Conservation (phyloP, 768 basidiomycete genomes). For the Leucocoprinus birnbaumii region DNA sequence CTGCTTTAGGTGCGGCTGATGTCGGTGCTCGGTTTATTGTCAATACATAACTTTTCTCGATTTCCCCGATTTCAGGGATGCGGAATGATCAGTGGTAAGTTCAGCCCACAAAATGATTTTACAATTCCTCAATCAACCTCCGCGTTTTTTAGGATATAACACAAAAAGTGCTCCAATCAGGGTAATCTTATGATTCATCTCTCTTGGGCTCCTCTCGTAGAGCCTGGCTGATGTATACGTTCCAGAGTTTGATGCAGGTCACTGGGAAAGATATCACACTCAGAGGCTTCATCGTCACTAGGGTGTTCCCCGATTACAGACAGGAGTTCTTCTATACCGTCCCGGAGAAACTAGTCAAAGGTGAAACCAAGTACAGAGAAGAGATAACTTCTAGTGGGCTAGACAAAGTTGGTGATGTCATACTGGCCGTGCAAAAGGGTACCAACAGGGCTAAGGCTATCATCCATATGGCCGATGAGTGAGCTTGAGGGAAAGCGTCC, state of each 20-base stretch:
- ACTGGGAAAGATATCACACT: slow-evolving; percentile 39
- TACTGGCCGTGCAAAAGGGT: slow-evolving; percentile 31
- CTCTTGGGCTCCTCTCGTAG: too few relatives aligned
- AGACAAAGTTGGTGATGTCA: slow-evolving; percentile 33
- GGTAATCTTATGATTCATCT: slow-evolving; percentile 22
- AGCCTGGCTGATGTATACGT: not conserved
- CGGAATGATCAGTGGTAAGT: slow-evolving; percentile 31
- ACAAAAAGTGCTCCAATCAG: slow-evolving; percentile 23
- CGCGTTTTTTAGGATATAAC: slow-evolving; percentile 36
- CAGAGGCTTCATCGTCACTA: slow-evolving; percentile 36
- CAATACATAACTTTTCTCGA: too few relatives aligned
- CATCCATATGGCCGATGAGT: slow-evolving; percentile 30
- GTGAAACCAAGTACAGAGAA: slow-evolving; percentile 46
- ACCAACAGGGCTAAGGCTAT: slow-evolving; percentile 32
- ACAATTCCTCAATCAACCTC: not conserved
- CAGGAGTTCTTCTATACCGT: slow-evolving; percentile 35
- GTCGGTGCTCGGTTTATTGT: slow-evolving; percentile 49
- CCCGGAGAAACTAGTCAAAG: slow-evolving; percentile 29
- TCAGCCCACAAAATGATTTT: slow-evolving; percentile 13
- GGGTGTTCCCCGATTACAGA: slow-evolving; percentile 24
- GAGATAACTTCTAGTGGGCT: slow-evolving; percentile 43
- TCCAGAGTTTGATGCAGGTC: slow-evolving; percentile 34
- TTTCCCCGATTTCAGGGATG: too few relatives aligned
- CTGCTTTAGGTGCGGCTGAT: slow-evolving; percentile 45
- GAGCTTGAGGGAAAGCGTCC: too few relatives aligned